A percentile compares a stretch with the other conserved stretches of the same genome.
These are phyloP conservation scores for Paraphysoderma sedebokerense DNA, from an alignment of 371 early-diverging fungal species.

Conservation along the genomic window DNA sequence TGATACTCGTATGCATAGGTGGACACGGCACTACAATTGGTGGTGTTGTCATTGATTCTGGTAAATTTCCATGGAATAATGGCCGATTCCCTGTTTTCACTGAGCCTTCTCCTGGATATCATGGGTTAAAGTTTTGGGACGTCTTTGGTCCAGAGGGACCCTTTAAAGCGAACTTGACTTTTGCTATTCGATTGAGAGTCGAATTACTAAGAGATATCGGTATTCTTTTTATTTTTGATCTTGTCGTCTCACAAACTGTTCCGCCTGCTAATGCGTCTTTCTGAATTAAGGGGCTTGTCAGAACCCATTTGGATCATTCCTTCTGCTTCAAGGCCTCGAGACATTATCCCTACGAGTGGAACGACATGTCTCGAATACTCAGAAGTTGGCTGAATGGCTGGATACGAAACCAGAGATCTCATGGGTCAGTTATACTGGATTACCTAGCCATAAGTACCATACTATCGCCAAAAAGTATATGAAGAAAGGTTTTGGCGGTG, in stretches of 20 bases:
- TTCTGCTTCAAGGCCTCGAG: slow-evolving; percentile 66
- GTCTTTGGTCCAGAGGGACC: slow-evolving; percentile 48
- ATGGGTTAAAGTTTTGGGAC: slow-evolving; percentile 72
- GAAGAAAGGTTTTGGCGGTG: slow-evolving; percentile 59
- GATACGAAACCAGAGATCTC: slow-evolving; percentile 41
- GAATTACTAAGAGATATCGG: slow-evolving; percentile 73
- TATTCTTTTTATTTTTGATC: too few species aligned
- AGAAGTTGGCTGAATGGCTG: slow-evolving; percentile 61
- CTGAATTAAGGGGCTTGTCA: too few species aligned
- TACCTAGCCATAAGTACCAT: slow-evolving; percentile 51
- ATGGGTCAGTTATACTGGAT: slow-evolving; percentile 76
- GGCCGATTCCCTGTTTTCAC: slow-evolving; percentile 76
- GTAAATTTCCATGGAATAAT: slow-evolving; percentile 71
- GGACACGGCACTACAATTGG: slow-evolving; percentile 73
- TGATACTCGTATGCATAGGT: slow-evolving; percentile 85
- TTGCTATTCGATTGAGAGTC: slow-evolving; percentile 49
- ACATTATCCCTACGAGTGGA: slow-evolving; percentile 78
- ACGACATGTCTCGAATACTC: slow-evolving; percentile 57
- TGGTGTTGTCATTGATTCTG: slow-evolving; percentile 67
- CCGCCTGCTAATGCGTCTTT: too few species aligned
- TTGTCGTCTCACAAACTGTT: neutral
- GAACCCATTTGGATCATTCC: slow-evolving; percentile 71
- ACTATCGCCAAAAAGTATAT: slow-evolving; percentile 57
- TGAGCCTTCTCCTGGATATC: slow-evolving; percentile 63
- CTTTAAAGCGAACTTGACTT: slow-evolving; percentile 41